Conservation (phyloP, 2,329 filamentous ascomycete species). For the Knufia petricola region DNA sequence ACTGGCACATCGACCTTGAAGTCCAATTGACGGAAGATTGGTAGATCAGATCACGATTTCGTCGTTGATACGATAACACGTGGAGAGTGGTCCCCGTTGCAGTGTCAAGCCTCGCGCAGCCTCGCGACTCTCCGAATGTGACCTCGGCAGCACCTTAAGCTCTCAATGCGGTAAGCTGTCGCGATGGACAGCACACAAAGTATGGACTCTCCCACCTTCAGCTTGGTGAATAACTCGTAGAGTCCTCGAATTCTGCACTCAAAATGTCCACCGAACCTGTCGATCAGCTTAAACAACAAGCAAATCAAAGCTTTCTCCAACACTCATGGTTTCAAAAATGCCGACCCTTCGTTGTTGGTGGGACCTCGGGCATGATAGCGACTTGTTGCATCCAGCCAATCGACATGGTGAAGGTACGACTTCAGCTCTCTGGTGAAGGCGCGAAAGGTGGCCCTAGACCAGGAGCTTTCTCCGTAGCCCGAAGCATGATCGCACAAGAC, state of each 20-base stretch:
- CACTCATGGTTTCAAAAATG: constrained; percentile 6
- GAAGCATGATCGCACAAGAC: constrained; percentile 74
- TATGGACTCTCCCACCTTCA: too few species aligned
- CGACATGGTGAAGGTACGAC: constrained; percentile 96
- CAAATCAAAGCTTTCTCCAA: background rate
- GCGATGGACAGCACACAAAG: too few species aligned
- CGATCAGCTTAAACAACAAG: background rate
- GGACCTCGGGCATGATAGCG: constrained; percentile 82
- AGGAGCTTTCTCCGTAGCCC: constrained; percentile 67
- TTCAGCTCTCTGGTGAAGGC: constrained; percentile 60
- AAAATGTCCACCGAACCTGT: background rate
- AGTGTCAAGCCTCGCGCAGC: too few species aligned
- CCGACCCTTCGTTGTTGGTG: constrained; percentile 78
- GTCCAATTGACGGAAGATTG: too few species aligned
- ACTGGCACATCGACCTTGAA: too few species aligned
- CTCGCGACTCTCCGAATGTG: too few species aligned
- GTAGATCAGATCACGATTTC: too few species aligned
- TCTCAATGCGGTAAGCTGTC: too few species aligned
- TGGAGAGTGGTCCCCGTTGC: too few species aligned
- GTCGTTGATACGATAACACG: too few species aligned
- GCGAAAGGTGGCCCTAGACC: constrained; percentile 59
- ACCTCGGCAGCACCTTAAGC: too few species aligned
- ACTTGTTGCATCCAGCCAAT: constrained; percentile 86
- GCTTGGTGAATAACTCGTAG: too few species aligned
- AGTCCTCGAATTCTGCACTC: background rate